Percentiles rank a stretch among this genome's conserved stretches.
Evolutionary conservation across 345 rosid species (phyloP).

Genomic region (Acer negundo): DNA sequence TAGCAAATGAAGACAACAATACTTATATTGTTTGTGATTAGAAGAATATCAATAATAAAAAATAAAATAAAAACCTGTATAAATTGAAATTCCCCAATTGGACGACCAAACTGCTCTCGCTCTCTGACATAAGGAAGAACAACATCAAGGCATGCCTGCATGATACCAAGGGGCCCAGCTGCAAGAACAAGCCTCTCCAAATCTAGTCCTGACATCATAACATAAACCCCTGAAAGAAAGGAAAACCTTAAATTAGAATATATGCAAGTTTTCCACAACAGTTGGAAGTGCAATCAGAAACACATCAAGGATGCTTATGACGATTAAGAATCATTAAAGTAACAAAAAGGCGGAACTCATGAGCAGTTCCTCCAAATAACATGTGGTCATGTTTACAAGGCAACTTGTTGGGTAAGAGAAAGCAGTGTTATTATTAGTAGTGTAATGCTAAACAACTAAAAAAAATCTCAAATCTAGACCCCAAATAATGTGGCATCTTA

Average conservation of each 20-base stretch:
- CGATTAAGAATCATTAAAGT: background rate
- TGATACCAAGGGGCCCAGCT: constrained; percentile 91
- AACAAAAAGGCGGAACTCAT: background rate
- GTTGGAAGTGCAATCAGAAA: background rate
- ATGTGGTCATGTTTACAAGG: background rate
- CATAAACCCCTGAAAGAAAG: constrained; percentile 72
- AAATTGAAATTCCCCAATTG: constrained; percentile 88
- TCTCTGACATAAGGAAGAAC: constrained; percentile 89
- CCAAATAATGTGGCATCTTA: background rate
- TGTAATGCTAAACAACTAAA: background rate
- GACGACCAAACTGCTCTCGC: constrained; percentile 89
- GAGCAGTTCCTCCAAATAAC: background rate
- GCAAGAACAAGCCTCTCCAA: constrained; percentile 93
- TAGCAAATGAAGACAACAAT: constrained; percentile 1
- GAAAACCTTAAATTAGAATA: constrained; percentile 4
- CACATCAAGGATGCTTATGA: constrained; percentile 1
- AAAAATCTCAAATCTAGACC: background rate
- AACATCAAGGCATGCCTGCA: constrained; percentile 93
- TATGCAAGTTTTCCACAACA: constrained; percentile 15
- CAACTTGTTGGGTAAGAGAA: background rate
- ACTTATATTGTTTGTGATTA: background rate
- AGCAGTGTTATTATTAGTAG: background rate
- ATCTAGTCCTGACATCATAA: constrained; percentile 96
- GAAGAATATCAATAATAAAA: constrained; percentile 5
- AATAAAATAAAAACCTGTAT: constrained; percentile 58